phyloP scores from a whole-genome alignment of 352 stramenopile genomes.

The Phytophthora sp. region DNA sequence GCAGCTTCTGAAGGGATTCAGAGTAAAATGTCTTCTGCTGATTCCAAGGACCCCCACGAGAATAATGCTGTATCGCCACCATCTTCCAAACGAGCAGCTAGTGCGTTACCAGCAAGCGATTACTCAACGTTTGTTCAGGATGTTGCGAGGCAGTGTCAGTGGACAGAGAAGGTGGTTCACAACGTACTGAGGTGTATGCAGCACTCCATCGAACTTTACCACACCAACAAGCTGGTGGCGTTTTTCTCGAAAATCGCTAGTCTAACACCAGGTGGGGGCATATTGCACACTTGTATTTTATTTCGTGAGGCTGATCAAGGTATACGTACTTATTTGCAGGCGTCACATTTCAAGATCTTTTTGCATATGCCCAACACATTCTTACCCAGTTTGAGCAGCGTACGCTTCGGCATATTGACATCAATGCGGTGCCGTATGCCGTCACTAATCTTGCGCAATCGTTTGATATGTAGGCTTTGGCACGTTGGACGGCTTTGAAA shows the following conservation, averaged over 20 bases:
- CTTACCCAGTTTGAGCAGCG: conserved; percentile 49
- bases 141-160: conserved; percentile 39
- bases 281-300: neutral
- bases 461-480: conserved; percentile 38
- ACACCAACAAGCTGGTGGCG: conserved; percentile 40
- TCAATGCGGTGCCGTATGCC: neutral
- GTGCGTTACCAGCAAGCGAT: conserved; percentile 13
- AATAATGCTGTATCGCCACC: neutral
- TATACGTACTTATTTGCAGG: conserved; percentile 23
- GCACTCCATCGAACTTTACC: conserved; percentile 45
- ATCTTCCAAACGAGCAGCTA: neutral
- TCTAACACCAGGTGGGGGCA: conserved; percentile 35
- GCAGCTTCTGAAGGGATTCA: neutral
- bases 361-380: conserved; percentile 40
- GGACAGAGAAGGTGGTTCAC: conserved; percentile 39
- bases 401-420: conserved; percentile 26
- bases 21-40: neutral
- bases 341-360: conserved; percentile 36
- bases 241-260: conserved; percentile 47
- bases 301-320: conserved; percentile 1
- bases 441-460: neutral
- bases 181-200: conserved; percentile 47
- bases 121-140: conserved; percentile 45
- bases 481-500: conserved; percentile 42
- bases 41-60: neutral